Base-by-base conservation (phyloP, 352 stramenopile species). In the Peronosclerospora sorghi region DNA sequence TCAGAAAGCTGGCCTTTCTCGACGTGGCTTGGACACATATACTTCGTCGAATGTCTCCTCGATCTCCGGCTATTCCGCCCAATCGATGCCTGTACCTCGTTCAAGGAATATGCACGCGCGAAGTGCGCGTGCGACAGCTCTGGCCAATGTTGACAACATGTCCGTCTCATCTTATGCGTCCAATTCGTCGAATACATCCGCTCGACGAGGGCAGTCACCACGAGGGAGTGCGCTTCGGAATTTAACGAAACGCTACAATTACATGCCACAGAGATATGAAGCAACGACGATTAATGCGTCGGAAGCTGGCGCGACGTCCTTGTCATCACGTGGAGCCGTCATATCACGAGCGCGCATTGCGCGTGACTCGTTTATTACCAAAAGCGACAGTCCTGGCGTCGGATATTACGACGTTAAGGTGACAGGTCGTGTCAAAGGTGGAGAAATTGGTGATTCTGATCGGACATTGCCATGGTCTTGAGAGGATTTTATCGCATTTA, bases 341-440 rank as follows among this genome's bases (percentile, higher is more conserved):
- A 87, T 87, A 42, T 75, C 68, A 4, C 67, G 73, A 13, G 74
- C 74, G 0, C 62, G 68, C 17, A 67, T 65, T 21, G 69, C 70
- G 21, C 74, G 74, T 32, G 72, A 83, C 41, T 82, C 74, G 32
- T 87, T 85, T 48, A 71, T 83, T 46, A 65, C 68, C 8, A 85
- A 74, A 51, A 83, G 46, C 39, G 74, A 82, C 40, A 83, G 65
- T 32, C 74, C 74, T 4, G 74, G 74, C 12, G 74, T 87, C 39
- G 74, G 74, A 4, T 84, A 85, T 43, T 87, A 87, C 56, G 73
- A 87, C 42, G 73, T 87, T 32, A 70, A 83, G 37, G 52, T 84
- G 15, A 62, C 62, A 4, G 56, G 78, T 51, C 60, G 71, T 23
- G 73, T 87, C 8, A 77, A 77, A 47, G 74, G 74, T 14, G 74